A percentile compares a stretch with the other conserved stretches of the same genome.
Evolutionary conservation across 2,329 filamentous ascomycete genomes (phyloP).

Genomic region (Penicillium sp.): DNA sequence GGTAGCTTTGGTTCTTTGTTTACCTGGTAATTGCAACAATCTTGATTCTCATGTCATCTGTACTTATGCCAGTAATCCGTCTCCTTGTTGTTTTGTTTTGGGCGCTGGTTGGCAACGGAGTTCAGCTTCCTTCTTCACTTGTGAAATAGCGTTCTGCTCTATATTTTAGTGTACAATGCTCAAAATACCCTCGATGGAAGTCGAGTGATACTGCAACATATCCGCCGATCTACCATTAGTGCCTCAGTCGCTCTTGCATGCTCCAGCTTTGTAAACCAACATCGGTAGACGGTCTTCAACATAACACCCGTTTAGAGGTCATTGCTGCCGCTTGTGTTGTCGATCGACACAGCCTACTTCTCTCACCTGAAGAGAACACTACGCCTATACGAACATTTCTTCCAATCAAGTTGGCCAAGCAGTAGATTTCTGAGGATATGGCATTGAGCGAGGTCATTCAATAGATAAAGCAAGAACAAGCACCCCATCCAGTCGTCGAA

Average conservation of each 20-base stretch:
- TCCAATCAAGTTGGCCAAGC: neutral
- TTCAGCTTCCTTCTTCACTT: conserved; percentile 13
- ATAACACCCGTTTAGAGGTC: neutral
- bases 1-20: neutral
- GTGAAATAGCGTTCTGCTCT: conserved; percentile 26
- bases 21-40: conserved; percentile 24
- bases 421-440: conserved; percentile 14
- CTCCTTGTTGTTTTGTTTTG: conserved; percentile 14
- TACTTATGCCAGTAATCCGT: conserved; percentile 23
- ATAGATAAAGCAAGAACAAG: conserved; percentile 19
- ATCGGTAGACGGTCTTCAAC: too few relatives aligned
- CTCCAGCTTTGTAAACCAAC: neutral
- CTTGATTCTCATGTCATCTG: conserved; percentile 30
- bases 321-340: neutral
- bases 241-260: neutral
- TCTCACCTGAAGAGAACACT: too few relatives aligned
- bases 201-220: conserved; percentile 27
- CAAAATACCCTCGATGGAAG: conserved; percentile 37
- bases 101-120: conserved; percentile 24
- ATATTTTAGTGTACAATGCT: conserved; percentile 37
- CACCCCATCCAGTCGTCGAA: conserved; percentile 31
- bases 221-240: neutral
- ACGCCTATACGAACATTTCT: neutral
- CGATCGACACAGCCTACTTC: too few relatives aligned
- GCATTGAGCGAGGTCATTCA: conserved; percentile 22